Evolutionary conservation across 306 rosid genomes (phyloP).

Genomic region (Heteromeles arbutifolia): DNA sequence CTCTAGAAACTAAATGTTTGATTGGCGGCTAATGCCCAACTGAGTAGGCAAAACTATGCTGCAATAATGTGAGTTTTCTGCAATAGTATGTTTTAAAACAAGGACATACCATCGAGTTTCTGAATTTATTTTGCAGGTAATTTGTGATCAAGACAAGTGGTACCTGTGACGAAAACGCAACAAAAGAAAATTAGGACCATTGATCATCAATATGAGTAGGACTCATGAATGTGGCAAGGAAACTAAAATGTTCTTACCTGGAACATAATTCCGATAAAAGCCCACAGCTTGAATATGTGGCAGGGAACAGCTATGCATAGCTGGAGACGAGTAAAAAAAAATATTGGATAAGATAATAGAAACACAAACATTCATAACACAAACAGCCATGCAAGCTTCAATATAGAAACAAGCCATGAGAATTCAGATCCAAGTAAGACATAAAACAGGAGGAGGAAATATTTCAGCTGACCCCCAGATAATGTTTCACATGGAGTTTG

Average conservation of each 20-base stretch:
- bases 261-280: conserved; percentile 79
- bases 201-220: not conserved
- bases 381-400: not conserved
- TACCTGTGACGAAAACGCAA: conserved; percentile 36
- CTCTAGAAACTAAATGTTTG: not conserved
- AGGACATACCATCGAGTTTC: conserved; percentile 74
- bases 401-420: not conserved
- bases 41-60: not conserved
- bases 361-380: not conserved
- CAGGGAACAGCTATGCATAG: conserved; percentile 94
- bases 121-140: conserved; percentile 67
- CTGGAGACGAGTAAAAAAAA: conserved; percentile 43
- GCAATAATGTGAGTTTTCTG: not conserved
- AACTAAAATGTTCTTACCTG: conserved; percentile 46
- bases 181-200: not conserved
- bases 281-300: conserved; percentile 94
- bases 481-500: not conserved
- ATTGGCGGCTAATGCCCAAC: not conserved
- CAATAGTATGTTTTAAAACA: not conserved
- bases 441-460: not conserved
- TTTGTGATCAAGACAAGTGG: conserved; percentile 80
- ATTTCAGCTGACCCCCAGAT: not conserved
- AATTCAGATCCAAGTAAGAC: not conserved
- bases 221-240: not conserved
- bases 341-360: not conserved